Base-by-base conservation (phyloP, 2,329 filamentous ascomycete genomes). In the Fusarium succisae region DNA sequence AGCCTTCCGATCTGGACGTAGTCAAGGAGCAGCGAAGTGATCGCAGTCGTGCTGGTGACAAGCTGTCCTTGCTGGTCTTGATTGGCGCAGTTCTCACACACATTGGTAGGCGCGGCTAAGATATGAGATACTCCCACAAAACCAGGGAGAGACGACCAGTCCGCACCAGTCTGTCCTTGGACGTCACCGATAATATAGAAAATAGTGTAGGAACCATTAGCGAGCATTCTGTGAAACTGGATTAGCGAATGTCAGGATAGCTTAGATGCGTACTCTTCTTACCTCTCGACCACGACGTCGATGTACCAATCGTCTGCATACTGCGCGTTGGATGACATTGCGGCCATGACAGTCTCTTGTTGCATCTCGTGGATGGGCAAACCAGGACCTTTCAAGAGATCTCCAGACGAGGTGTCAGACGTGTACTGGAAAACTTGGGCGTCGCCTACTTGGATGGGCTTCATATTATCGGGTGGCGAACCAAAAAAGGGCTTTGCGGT, bases 101-200 rank as follows among this genome's bases (percentile, higher is more conserved):
- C 4, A 2, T 0, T 12, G 1, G 1, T 0, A 0, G 41, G 15
- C 0, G 41, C 41, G 41, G 41, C 41, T 44, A 44, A 3, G 4
- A 44, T 44, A 4, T 44, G 41, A 4, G 41, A 44, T 5, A 44
- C 0, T 0, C 41, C 41, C 1, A 5, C 41, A 6, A 44, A 44
- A 15, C 43, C 43, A 24, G 43, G 43, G 6, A 44, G 43, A 24
- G 5, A 5, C 11, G 43, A 18, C 43, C 43, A 44, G 7, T 24
- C 43, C 10, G 8, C 1, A 4, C n/a, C n/a, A 0, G n/a, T 44
- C 3, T 13, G 43, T 18, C 43, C 43, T 24, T 44, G n/a, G 1
- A 44, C n/a, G 0, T 44, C 43, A 11, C 43, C 43, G 43, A 44
- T 44, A 15, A 44, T 44, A 15, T 44, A 44, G n/a, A 2, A 44